phyloP scores from a whole-genome alignment of 2,329 filamentous ascomycete genomes.

The Ascochyta koolunga region DNA sequence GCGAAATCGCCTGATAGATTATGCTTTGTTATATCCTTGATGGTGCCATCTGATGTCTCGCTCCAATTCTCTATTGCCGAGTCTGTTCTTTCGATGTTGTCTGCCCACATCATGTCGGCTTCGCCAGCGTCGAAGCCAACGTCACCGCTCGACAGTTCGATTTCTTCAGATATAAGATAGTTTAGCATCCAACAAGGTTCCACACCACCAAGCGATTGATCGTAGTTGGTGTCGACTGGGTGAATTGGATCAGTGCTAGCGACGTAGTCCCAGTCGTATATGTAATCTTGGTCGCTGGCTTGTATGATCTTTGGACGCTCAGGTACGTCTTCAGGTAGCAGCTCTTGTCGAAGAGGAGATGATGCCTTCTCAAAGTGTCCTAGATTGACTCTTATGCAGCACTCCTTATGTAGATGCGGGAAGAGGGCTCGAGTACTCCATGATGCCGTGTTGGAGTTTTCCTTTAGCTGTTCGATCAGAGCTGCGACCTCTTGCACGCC shows the following conservation, averaged over 20 bases:
- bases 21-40: background rate
- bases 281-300: conserved; percentile 5
- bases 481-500: conserved; percentile 10
- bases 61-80: background rate
- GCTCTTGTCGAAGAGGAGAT: conserved; percentile 25
- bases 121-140: conserved; percentile 5
- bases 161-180: conserved; percentile 9
- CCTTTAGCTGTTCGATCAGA: conserved; percentile 21
- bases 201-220: conserved; percentile 15
- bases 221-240: conserved; percentile 25
- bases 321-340: conserved; percentile 27
- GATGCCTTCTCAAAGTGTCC: background rate
- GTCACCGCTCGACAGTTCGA: background rate
- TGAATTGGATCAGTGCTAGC: conserved; percentile 33
- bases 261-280: conserved; percentile 27
- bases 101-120: conserved; percentile 12
- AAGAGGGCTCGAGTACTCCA: conserved; percentile 24
- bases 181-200: conserved; percentile 21
- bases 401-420: conserved; percentile 8
- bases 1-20: background rate
- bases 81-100: background rate
- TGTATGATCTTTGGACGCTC: background rate
- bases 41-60: background rate
- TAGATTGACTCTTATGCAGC: conserved; percentile 10
- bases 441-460: conserved; percentile 7